Percentiles rank a stretch among this genome's conserved stretches.
Evolutionary conservation across 1,284 basidiomycete genomes (phyloP).

Genomic region (Boletus sp.): DNA sequence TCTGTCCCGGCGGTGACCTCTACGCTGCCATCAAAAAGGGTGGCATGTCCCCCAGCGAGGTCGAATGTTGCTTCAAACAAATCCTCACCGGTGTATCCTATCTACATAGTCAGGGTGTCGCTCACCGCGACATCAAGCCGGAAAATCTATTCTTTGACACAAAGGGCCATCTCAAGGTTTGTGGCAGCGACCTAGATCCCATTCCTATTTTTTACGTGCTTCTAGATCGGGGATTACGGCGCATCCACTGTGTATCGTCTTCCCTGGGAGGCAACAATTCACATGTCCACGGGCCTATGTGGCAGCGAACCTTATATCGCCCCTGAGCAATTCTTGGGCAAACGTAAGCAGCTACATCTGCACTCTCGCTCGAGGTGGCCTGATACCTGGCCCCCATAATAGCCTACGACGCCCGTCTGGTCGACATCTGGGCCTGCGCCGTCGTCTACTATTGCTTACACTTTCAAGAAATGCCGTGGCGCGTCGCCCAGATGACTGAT

Average conservation of each 20-base stretch:
- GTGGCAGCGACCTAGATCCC: conserved; percentile 17
- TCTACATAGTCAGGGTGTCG: conserved; percentile 94
- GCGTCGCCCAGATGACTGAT: conserved; percentile 88
- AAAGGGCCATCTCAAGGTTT: conserved; percentile 90
- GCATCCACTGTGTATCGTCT: conserved; percentile 98
- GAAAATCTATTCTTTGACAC: conserved; percentile 97
- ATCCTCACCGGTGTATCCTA: conserved; percentile 89
- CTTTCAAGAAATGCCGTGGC: conserved; percentile 97
- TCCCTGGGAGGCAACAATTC: conserved; percentile 97
- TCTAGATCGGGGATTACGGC: conserved; percentile 96
- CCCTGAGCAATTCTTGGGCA: conserved; percentile 94
- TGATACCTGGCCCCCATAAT: conserved; percentile 29
- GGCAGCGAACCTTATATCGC: conserved; percentile 99
- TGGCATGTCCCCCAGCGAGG: conserved; percentile 91
- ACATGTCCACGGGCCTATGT: conserved; percentile 96
- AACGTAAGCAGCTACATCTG: conserved; percentile 74
- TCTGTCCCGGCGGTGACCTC: conserved; percentile 95
- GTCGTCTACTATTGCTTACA: conserved; percentile 99
- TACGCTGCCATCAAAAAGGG: conserved; percentile 99
- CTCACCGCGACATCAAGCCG: conserved; percentile 98
- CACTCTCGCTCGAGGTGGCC: conserved; percentile 30
- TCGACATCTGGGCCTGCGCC: conserved; percentile 97
- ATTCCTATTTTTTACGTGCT: conserved; percentile 15
- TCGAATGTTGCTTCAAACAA: conserved; percentile 99
- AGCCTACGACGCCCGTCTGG: conserved; percentile 97